Evolutionary conservation across 2,329 filamentous ascomycete species (phyloP).

Genomic region (Tolypocladium ophioglossoides): DNA sequence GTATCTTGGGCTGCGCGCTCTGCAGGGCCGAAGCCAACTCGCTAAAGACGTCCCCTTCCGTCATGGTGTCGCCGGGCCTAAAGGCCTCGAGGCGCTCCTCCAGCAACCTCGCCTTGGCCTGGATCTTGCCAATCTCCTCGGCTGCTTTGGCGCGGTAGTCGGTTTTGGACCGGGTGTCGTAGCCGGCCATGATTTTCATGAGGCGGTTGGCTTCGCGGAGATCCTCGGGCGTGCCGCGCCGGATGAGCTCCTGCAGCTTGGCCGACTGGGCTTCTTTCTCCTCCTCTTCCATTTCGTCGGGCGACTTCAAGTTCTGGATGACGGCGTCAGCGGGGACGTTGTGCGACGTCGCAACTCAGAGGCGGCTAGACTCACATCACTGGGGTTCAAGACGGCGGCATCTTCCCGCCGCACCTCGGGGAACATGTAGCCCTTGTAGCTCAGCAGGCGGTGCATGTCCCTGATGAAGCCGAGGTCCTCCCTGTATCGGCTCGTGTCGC

Average conservation of each 20-base stretch:
- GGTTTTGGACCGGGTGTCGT: slow-evolving; percentile 88
- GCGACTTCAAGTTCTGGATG: slow-evolving; percentile 77
- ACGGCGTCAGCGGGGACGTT: slow-evolving; percentile 14
- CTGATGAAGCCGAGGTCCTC: slow-evolving; percentile 92
- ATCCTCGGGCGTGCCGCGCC: slow-evolving; percentile 82
- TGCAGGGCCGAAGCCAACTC: slow-evolving; percentile 83
- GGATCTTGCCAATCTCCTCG: slow-evolving; percentile 87
- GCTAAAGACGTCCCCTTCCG: slow-evolving; percentile 58
- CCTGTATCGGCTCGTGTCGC: slow-evolving; percentile 94
- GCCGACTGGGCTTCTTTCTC: slow-evolving; percentile 90
- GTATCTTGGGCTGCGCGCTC: slow-evolving; percentile 95
- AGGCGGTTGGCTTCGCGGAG: slow-evolving; percentile 92
- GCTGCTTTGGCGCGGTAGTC: slow-evolving; percentile 97
- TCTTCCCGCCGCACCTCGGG: slow-evolving; percentile 88
- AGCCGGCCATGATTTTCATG: slow-evolving; percentile 99
- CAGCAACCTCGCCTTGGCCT: slow-evolving; percentile 84
- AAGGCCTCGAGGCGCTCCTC: slow-evolving; percentile 89
- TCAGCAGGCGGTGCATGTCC: slow-evolving; percentile 92
- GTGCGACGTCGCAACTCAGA: slow-evolving; percentile 20
- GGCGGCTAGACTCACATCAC: slow-evolving; percentile 58
- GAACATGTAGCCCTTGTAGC: slow-evolving; percentile 95
- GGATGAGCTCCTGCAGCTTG: slow-evolving; percentile 95
- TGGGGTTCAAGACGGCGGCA: slow-evolving; percentile 91
- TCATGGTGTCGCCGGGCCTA: slow-evolving; percentile 68
- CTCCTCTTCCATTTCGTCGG: slow-evolving; percentile 98